A percentile compares a stretch with the other conserved stretches of the same genome.
Evolutionary conservation across 1,284 basidiomycete genomes (phyloP).

Genomic region (Lentinus polychrous): DNA sequence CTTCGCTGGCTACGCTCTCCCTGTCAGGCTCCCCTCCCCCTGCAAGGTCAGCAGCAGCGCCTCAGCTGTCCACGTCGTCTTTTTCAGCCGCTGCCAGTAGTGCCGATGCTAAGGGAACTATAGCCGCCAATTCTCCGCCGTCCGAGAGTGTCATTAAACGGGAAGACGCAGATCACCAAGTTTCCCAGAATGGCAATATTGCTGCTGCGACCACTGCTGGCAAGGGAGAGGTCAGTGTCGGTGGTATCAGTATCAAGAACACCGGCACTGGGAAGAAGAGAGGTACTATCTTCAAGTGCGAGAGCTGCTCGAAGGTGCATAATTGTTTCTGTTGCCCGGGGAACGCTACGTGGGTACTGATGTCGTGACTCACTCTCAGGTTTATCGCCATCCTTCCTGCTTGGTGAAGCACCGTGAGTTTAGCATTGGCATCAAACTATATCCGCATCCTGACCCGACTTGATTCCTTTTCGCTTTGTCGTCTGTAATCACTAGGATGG

Average conservation of each 20-base stretch:
- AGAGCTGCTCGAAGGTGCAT: slow-evolving; percentile 82
- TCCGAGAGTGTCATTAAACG: slow-evolving; percentile 15
- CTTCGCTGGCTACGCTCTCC: slow-evolving; percentile 39
- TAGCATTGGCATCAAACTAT: neutral
- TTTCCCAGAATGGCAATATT: slow-evolving; percentile 11
- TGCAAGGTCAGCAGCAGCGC: slow-evolving; percentile 10
- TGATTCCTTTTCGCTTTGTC: neutral
- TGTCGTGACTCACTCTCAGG: slow-evolving; percentile 34
- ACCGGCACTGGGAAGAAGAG: slow-evolving; percentile 54
- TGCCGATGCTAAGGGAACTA: slow-evolving; percentile 10
- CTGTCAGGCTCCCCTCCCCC: slow-evolving; percentile 44
- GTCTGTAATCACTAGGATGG: slow-evolving; percentile 39
- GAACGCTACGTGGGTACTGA: neutral
- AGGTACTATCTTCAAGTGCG: slow-evolving; percentile 85
- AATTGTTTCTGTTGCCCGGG: slow-evolving; percentile 2
- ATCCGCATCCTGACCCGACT: neutral
- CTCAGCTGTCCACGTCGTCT: slow-evolving; percentile 21
- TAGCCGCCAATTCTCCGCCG: slow-evolving; percentile 9
- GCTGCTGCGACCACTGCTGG: slow-evolving; percentile 11
- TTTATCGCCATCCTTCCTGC: slow-evolving; percentile 92
- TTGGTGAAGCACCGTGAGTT: slow-evolving; percentile 81
- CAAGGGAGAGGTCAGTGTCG: slow-evolving; percentile 29
- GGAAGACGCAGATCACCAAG: slow-evolving; percentile 18
- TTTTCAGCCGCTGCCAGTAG: slow-evolving; percentile 18
- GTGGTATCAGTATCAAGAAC: slow-evolving; percentile 24